These are phyloP conservation scores for Penicillium sp. DNA, from an alignment of 2,329 filamentous ascomycete genomes.

Conservation along the genomic window DNA sequence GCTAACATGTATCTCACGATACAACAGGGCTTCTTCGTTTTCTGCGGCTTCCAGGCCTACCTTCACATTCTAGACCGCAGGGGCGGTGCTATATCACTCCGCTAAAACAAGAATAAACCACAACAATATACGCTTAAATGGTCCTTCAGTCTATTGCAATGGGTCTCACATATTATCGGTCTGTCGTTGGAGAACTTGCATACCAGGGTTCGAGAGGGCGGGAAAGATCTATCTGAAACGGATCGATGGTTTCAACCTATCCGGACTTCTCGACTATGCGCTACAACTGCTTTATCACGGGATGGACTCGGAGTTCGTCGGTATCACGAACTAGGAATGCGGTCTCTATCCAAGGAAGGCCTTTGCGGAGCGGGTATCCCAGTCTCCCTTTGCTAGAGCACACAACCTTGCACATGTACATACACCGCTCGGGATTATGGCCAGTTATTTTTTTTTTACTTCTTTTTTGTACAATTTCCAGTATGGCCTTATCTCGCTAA, in stretches of 20 bases:
- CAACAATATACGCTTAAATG: constrained; percentile 11
- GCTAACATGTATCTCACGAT: constrained; percentile 11
- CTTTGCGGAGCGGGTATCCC: constrained; percentile 20
- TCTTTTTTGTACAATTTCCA: neutral
- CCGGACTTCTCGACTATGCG: neutral
- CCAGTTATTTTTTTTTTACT: constrained; percentile 8
- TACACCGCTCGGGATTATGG: constrained; percentile 17
- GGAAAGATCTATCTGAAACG: constrained; percentile 8
- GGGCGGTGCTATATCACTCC: constrained; percentile 76
- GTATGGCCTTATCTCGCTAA: constrained; percentile 2
- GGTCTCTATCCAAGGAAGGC: constrained; percentile 6
- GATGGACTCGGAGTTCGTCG: constrained; percentile 2
- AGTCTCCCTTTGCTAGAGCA: constrained; percentile 12
- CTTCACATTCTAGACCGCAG: constrained; percentile 79
- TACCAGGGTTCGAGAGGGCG: constrained; percentile 8
- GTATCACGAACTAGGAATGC: constrained; percentile 1
- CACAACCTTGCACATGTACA: constrained; percentile 20
- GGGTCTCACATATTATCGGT: constrained; percentile 17
- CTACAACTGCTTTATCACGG: neutral
- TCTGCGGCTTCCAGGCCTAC: constrained; percentile 84
- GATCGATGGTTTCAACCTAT: constrained; percentile 6
- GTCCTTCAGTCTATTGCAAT: constrained; percentile 16
- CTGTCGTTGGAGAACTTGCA: constrained; percentile 11
- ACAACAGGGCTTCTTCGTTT: constrained; percentile 74
- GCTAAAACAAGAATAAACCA: constrained; percentile 33